Percentiles rank a stretch among this genome's conserved stretches.
These are phyloP conservation scores for Camelina sativa DNA, from an alignment of 345 rosid genomes.

Conservation along the genomic window DNA sequence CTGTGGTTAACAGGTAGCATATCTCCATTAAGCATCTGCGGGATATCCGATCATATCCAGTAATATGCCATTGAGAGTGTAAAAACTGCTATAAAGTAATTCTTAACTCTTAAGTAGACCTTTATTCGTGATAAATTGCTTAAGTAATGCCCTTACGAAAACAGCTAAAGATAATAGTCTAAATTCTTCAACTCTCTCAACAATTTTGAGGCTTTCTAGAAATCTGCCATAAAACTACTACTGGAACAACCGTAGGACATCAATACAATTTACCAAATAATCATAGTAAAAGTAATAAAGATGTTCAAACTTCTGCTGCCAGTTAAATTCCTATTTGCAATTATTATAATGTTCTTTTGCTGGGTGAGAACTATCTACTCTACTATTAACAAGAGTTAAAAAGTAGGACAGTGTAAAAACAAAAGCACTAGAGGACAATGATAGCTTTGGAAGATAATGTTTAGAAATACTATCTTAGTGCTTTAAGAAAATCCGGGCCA, in stretches of 20 bases:
- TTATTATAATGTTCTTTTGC: conserved; percentile 22
- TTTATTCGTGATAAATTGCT: not conserved
- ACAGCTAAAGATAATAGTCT: conserved; percentile 11
- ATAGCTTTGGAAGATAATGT: conserved; percentile 32
- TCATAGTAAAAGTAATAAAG: not conserved
- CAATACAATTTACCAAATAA: not conserved
- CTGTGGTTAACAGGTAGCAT: conserved; percentile 24
- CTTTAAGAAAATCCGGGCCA: conserved; percentile 30
- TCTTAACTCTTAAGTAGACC: not conserved
- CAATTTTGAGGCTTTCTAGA: not conserved
- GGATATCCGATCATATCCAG: not conserved
- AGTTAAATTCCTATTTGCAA: not conserved
- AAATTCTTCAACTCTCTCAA: conserved; percentile 13
- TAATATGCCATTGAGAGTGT: not conserved
- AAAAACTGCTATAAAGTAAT: not conserved
- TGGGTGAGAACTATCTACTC: conserved; percentile 9
- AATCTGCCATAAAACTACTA: conserved; percentile 1
- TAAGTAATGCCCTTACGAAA: not conserved
- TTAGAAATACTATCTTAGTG: conserved; percentile 31
- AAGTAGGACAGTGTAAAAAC: conserved; percentile 20
- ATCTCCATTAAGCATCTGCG: not conserved
- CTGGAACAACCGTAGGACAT: not conserved
- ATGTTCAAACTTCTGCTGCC: conserved; percentile 3
- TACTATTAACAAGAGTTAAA: conserved; percentile 7
- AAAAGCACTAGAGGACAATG: conserved; percentile 33